Base-by-base conservation (phyloP, 768 basidiomycete species). In the Tricholoma saponaceum region DNA sequence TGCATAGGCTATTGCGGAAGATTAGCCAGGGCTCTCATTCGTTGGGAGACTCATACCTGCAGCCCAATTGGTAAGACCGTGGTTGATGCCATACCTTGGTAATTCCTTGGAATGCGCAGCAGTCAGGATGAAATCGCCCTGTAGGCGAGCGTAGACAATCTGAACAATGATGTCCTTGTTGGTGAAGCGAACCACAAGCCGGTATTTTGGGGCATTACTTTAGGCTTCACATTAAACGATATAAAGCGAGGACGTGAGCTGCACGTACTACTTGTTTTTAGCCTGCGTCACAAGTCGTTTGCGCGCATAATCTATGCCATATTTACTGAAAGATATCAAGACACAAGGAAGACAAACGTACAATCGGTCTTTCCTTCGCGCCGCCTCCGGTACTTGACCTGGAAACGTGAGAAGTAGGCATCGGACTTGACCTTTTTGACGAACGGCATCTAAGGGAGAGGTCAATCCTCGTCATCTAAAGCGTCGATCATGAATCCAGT, bases 311-410 rank as follows among this genome's bases (percentile, higher is more conserved):
- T 98, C 92, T 94, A 63, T 22, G 30, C 54, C 35, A 54, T n/a
- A 9, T 62, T 59, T 32, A 62, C 26, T 66, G 20, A 64, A 62
- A 44, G 52, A 2, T 37, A 33, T 32, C 18, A n/a, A 32, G 32
- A n/a, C 23, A 50, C 5, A 14, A 44, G 52, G 14, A 14, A 49
- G 28, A 22, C 18, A n/a, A 33, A 74, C 86, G 67, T 59, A 92
- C 92, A 99, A 72, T 99, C 97, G 60, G 97, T 99, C 83, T 96
- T 98, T 59, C 97, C 97, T 79, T 99, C 97, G 72, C 95, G 87
- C 64, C 97, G 82, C 70, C 97, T 82, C 72, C 96, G 91, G 78
- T 97, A 97, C 81, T 98, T 98, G 69, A 98, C 95, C 81, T 97
- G 94, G 83, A 89, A 97, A 62, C 95, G 87, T 61, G 95, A 97